Percentiles rank a stretch among this genome's conserved stretches.
Evolutionary conservation across 2,329 filamentous ascomycete species (phyloP).

Genomic region (Penicillium sp.): DNA sequence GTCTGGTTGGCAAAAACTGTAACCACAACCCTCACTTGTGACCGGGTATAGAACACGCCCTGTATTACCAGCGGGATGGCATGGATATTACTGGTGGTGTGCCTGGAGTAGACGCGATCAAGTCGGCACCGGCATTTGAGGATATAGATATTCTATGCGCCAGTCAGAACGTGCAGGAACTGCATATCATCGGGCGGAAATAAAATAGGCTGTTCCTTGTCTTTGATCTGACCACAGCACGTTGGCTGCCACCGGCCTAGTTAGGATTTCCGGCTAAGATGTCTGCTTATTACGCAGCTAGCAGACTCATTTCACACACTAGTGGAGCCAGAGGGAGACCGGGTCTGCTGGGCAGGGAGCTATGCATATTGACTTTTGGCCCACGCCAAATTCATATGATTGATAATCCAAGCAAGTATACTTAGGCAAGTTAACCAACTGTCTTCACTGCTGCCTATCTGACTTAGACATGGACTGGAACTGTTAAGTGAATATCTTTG

Average conservation of each 20-base stretch:
- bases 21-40: background rate
- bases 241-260: slow-evolving; percentile 74
- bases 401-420: slow-evolving; percentile 60
- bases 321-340: slow-evolving; percentile 87
- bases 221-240: slow-evolving; percentile 61
- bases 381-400: slow-evolving; percentile 54
- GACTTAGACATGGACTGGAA: background rate
- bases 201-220: slow-evolving; percentile 69
- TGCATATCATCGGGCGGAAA: slow-evolving; percentile 76
- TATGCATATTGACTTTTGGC: slow-evolving; percentile 59
- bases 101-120: background rate
- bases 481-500: background rate
- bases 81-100: background rate
- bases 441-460: background rate
- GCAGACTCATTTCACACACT: slow-evolving; percentile 57
- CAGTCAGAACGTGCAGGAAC: slow-evolving; percentile 67
- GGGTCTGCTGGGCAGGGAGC: slow-evolving; percentile 75
- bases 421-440: background rate
- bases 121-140: background rate
- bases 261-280: slow-evolving; percentile 1
- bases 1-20: background rate
- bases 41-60: background rate
- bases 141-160: slow-evolving; percentile 47
- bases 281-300: background rate
- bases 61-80: background rate